A percentile compares a stretch with the other conserved stretches of the same genome.
phyloP scores from a whole-genome alignment of 352 stramenopile genomes.

The Phytophthora nicotianae region DNA sequence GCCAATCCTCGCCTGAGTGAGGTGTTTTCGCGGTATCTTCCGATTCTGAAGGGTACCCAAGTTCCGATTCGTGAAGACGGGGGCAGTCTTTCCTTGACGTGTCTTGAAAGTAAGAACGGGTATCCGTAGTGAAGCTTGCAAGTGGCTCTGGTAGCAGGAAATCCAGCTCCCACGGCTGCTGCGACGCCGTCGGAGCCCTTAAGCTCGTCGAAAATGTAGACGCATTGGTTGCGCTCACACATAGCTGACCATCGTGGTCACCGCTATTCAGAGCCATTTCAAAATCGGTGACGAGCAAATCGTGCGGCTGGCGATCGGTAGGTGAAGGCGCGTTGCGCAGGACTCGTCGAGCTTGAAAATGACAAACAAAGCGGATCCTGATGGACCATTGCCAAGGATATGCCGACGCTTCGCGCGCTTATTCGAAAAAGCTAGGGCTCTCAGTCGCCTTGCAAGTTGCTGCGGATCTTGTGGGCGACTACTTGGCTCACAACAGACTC shows the following conservation, averaged over 20 bases:
- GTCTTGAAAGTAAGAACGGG: slow-evolving; percentile 15
- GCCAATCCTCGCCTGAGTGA: slow-evolving; percentile 17
- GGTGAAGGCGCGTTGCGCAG: slow-evolving; percentile 17
- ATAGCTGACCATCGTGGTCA: slow-evolving; percentile 38
- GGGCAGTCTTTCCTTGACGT: slow-evolving; percentile 7
- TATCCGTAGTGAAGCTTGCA: neutral
- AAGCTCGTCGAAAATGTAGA: slow-evolving; percentile 47
- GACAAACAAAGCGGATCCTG: slow-evolving; percentile 18
- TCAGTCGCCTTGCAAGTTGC: slow-evolving; percentile 1
- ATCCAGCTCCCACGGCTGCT: slow-evolving; percentile 37
- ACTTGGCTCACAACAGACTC: neutral
- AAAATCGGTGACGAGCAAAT: neutral
- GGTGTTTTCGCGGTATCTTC: slow-evolving; percentile 15
- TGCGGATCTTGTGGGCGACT: slow-evolving; percentile 7
- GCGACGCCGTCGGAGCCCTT: slow-evolving; percentile 15
- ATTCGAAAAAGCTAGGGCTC: slow-evolving; percentile 34
- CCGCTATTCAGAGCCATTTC: slow-evolving; percentile 45
- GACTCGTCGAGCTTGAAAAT: slow-evolving; percentile 32
- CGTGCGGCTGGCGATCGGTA: slow-evolving; percentile 9
- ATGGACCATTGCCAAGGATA: slow-evolving; percentile 11
- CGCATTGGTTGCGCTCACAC: slow-evolving; percentile 29
- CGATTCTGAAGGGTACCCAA: slow-evolving; percentile 12
- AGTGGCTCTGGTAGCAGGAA: slow-evolving; percentile 33
- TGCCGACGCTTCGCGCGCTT: slow-evolving; percentile 23
- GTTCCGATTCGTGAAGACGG: slow-evolving; percentile 17